phyloP scores from a whole-genome alignment of 2,329 filamentous ascomycete species.

The Plectosphaerella sp. region DNA sequence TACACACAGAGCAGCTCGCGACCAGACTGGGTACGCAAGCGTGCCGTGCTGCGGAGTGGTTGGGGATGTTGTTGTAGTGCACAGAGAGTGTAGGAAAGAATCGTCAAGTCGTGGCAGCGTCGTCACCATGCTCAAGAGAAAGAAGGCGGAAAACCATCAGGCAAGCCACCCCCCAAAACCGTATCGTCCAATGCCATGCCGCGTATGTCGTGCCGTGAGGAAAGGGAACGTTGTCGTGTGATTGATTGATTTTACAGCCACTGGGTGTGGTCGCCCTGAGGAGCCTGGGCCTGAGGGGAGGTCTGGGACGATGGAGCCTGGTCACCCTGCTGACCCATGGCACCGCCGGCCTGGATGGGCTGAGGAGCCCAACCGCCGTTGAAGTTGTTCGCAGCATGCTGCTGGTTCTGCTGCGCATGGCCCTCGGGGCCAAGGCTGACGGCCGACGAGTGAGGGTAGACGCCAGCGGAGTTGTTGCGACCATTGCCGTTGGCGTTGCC shows the following conservation, averaged over 20 bases:
- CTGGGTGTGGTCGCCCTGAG: conserved; percentile 27
- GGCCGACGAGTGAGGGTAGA: conserved; percentile 27
- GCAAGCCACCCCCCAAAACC: conserved; percentile 10
- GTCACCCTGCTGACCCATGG: background rate
- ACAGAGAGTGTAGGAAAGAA: conserved; percentile 27
- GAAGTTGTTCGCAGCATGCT: conserved; percentile 6
- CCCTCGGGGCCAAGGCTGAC: conserved; percentile 16
- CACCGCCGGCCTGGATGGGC: conserved; percentile 11
- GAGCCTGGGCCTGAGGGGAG: conserved; percentile 8
- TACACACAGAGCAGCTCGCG: conserved; percentile 14
- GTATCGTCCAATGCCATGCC: conserved; percentile 9
- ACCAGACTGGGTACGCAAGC: conserved; percentile 20
- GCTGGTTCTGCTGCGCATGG: conserved; percentile 6
- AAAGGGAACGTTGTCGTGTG: conserved; percentile 1
- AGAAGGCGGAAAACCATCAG: conserved; percentile 14
- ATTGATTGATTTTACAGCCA: conserved; percentile 29
- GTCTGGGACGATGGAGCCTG: background rate
- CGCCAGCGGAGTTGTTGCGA: conserved; percentile 14
- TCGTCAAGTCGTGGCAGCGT: conserved; percentile 36
- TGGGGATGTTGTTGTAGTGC: conserved; percentile 8
- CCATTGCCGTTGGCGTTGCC: conserved; percentile 13
- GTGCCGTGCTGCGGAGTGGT: conserved; percentile 19
- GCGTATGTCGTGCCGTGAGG: conserved; percentile 4
- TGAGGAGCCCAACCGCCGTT: background rate
- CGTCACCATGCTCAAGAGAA: conserved; percentile 28